These are phyloP conservation scores for Bidens hawaiensis DNA, from an alignment of 140 eudicot species.

Conservation along the genomic window DNA sequence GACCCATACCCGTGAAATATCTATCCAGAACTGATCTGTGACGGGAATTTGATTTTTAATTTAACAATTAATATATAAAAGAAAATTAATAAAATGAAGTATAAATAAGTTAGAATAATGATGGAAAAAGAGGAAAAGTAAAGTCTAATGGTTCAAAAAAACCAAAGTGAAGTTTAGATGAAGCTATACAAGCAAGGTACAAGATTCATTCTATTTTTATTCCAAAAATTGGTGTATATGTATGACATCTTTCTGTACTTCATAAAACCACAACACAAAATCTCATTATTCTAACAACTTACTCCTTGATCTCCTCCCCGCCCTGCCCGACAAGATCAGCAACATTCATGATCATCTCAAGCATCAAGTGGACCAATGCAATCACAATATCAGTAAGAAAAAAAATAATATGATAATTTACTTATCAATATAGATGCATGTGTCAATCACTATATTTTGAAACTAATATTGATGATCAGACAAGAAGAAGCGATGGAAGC, in stretches of 20 bases:
- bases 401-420: not conserved
- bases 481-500: slow-evolving; percentile 63
- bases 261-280: slow-evolving; percentile 10
- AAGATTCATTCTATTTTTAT: slow-evolving; percentile 36
- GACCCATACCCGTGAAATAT: too few relatives aligned
- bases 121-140: not conserved
- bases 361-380: slow-evolving; percentile 44
- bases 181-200: slow-evolving; percentile 44
- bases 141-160: slow-evolving; percentile 3
- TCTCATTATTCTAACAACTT: not conserved
- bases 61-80: not conserved
- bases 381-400: slow-evolving; percentile 54
- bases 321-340: slow-evolving; percentile 69
- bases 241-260: not conserved
- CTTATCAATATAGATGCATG: not conserved
- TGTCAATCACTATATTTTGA: not conserved
- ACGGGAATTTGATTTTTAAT: too few relatives aligned
- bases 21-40: too few relatives aligned
- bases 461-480: slow-evolving; percentile 34
- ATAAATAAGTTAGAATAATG: not conserved
- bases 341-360: slow-evolving; percentile 58
- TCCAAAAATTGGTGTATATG: slow-evolving; percentile 3
- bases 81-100: not conserved
- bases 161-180: not conserved
- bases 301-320: slow-evolving; percentile 26